Evolutionary conservation across 352 stramenopile species (phyloP).

Genomic region (Globisporangium iwayamae): DNA sequence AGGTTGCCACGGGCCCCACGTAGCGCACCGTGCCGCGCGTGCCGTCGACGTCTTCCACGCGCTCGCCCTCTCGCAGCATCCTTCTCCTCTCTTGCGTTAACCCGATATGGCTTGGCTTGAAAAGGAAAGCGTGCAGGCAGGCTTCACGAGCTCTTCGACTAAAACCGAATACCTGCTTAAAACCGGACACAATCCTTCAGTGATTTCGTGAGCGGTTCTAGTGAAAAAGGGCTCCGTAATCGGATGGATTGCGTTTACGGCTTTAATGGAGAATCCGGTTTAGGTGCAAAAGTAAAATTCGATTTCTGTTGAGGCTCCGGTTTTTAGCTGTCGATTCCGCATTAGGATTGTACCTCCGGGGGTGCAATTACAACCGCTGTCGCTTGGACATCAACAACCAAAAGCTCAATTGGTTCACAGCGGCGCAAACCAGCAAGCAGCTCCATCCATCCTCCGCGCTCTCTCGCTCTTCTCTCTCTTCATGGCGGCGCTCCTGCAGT

Average conservation of each 20-base stretch:
- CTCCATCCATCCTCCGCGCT: background rate
- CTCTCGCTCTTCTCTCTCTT: background rate
- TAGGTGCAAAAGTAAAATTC: too few relatives aligned
- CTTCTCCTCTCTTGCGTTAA: background rate
- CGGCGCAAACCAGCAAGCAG: conserved; percentile 5
- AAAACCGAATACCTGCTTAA: too few relatives aligned
- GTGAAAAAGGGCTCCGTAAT: too few relatives aligned
- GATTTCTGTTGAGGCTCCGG: too few relatives aligned
- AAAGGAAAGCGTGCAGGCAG: background rate
- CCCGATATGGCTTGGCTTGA: background rate
- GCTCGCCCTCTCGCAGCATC: conserved; percentile 36
- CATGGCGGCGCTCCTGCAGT: conserved; percentile 31
- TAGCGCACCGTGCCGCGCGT: conserved; percentile 61
- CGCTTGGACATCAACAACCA: background rate
- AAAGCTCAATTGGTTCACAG: conserved; percentile 7
- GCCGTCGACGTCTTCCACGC: conserved; percentile 53
- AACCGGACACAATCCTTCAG: too few relatives aligned
- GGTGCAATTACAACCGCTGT: background rate
- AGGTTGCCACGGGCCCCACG: conserved; percentile 61
- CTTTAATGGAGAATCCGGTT: too few relatives aligned
- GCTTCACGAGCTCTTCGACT: too few relatives aligned
- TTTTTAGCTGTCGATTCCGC: too few relatives aligned
- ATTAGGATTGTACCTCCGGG: too few relatives aligned
- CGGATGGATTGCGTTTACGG: too few relatives aligned
- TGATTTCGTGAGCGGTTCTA: too few relatives aligned